Evolutionary conservation across 2,329 filamentous ascomycete species (phyloP).

Genomic region (Aspergillus awamori): DNA sequence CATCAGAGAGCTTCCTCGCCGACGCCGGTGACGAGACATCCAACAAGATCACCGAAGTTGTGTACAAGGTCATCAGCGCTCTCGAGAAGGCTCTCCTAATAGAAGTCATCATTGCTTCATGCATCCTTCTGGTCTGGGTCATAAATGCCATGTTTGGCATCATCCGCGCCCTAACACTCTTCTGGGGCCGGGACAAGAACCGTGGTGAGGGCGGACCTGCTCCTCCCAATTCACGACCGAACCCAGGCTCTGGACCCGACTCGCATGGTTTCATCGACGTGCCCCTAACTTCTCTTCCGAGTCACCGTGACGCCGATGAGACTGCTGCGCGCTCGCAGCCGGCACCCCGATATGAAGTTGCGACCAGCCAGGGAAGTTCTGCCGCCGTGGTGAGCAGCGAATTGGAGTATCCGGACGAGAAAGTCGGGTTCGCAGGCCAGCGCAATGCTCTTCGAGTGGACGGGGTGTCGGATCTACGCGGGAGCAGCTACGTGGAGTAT

Average conservation of each 20-base stretch:
- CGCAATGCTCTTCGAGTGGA: slow-evolving; percentile 37
- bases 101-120: slow-evolving; percentile 78
- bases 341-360: slow-evolving; percentile 31
- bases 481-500: slow-evolving; percentile 45
- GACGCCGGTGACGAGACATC: slow-evolving; percentile 71
- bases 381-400: slow-evolving; percentile 5
- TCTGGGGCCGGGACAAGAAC: slow-evolving; percentile 62
- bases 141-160: slow-evolving; percentile 76
- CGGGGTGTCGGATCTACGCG: slow-evolving; percentile 26
- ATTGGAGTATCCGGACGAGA: slow-evolving; percentile 41
- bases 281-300: slow-evolving; percentile 37
- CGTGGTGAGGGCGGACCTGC: slow-evolving; percentile 62
- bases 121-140: slow-evolving; percentile 75
- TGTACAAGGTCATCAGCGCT: slow-evolving; percentile 68
- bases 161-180: slow-evolving; percentile 64
- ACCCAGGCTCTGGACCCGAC: slow-evolving; percentile 16
- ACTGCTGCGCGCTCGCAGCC: slow-evolving; percentile 19
- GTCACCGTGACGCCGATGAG: background rate
- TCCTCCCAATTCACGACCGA: slow-evolving; percentile 10
- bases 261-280: slow-evolving; percentile 41
- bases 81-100: slow-evolving; percentile 69
- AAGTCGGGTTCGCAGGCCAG: slow-evolving; percentile 48
- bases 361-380: slow-evolving; percentile 14
- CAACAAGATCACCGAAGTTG: slow-evolving; percentile 78
- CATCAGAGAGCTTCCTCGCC: slow-evolving; percentile 70